Evolutionary conservation across 2,329 filamentous ascomycete species (phyloP).

Genomic region (Cladophialophora exuberans): DNA sequence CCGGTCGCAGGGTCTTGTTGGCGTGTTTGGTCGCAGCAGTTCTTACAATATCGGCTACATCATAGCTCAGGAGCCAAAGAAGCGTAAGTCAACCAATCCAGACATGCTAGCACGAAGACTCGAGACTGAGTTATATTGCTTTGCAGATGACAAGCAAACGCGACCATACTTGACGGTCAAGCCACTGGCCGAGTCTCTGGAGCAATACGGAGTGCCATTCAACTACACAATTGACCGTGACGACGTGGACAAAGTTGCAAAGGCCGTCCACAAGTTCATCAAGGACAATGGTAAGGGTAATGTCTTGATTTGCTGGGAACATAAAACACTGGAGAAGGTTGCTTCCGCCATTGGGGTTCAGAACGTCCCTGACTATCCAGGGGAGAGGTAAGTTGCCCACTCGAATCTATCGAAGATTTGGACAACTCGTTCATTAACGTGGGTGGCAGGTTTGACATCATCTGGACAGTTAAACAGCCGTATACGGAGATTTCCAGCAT

Average conservation of each 20-base stretch:
- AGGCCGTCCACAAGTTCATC: slow-evolving; percentile 31
- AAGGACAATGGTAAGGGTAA: slow-evolving; percentile 57
- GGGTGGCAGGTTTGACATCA: slow-evolving; percentile 18
- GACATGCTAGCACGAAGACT: neutral
- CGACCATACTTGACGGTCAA: slow-evolving; percentile 62
- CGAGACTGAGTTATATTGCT: neutral
- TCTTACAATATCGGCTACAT: slow-evolving; percentile 62
- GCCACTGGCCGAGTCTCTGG: slow-evolving; percentile 51
- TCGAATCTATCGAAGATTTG: neutral
- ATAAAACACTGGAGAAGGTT: slow-evolving; percentile 57
- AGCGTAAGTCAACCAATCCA: slow-evolving; percentile 7
- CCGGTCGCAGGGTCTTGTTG: slow-evolving; percentile 62
- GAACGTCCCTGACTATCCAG: slow-evolving; percentile 55
- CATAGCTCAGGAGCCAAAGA: slow-evolving; percentile 60
- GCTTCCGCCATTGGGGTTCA: slow-evolving; percentile 56
- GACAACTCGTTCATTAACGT: neutral
- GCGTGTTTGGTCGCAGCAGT: slow-evolving; percentile 58
- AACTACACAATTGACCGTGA: slow-evolving; percentile 47
- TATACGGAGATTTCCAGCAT: slow-evolving; percentile 12
- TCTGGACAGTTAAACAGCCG: slow-evolving; percentile 21
- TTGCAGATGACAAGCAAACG: slow-evolving; percentile 52
- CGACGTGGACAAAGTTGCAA: slow-evolving; percentile 57
- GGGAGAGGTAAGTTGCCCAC: slow-evolving; percentile 43
- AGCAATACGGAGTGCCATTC: slow-evolving; percentile 25
- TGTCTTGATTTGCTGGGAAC: slow-evolving; percentile 67